Conservation (phyloP, 768 basidiomycete species). For the Tulasnella sp. region DNA sequence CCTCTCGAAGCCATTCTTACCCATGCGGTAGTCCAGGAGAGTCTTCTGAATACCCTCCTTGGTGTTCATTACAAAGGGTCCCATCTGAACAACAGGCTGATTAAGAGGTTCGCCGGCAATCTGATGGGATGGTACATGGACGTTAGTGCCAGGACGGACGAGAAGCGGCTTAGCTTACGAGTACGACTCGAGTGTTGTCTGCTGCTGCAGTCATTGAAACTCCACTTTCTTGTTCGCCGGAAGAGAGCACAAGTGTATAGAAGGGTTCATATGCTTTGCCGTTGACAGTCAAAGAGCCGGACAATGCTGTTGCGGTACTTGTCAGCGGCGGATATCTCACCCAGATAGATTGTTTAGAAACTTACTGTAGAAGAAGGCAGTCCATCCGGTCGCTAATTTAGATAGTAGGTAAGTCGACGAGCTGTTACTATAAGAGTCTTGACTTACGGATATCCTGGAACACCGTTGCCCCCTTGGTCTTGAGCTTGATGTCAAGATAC, state of each 20-base stretch:
- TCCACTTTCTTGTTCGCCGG: conserved; percentile 48
- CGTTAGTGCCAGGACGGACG: neutral
- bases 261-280: conserved; percentile 36
- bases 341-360: neutral
- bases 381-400: conserved; percentile 65
- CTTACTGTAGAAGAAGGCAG: conserved; percentile 75
- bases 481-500: conserved; percentile 74
- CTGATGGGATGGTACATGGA: conserved; percentile 28
- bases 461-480: conserved; percentile 42
- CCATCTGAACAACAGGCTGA: conserved; percentile 79
- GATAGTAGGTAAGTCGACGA: neutral
- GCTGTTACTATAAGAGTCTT: neutral
- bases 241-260: conserved; percentile 75
- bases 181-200: conserved; percentile 59
- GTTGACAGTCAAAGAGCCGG: conserved; percentile 35
- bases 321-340: neutral
- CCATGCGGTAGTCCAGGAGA: conserved; percentile 41
- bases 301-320: neutral
- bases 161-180: conserved; percentile 38
- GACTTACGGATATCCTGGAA: conserved; percentile 76
- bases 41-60: conserved; percentile 73
- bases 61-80: conserved; percentile 74
- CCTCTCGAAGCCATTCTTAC: conserved; percentile 79
- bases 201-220: conserved; percentile 48
- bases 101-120: conserved; percentile 82